Evolutionary conservation across 2,329 filamentous ascomycete species (phyloP), one percentile per base, ranked within the genome.

Genomic region (Amauroascus niger): DNA sequence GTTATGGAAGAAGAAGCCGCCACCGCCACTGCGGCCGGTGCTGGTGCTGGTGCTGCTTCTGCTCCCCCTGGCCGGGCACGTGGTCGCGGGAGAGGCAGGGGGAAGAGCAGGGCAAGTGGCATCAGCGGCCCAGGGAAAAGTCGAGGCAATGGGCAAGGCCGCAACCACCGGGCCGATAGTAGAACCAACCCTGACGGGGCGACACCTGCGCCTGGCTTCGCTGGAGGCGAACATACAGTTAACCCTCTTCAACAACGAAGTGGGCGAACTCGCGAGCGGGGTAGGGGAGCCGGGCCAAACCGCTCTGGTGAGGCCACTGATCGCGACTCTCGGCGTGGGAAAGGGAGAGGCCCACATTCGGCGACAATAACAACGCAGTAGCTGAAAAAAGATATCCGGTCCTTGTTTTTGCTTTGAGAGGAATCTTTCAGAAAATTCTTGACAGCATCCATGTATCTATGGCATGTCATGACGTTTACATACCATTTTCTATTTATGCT

Each of bases 1-100:
- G 80, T 85, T 35, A 83, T 84, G 59, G 80, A 84, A 60, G 81
- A 82, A 57, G 79, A 80, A 57, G 75, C 76, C 46, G 61, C 61
- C 22, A 54, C 50, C 7, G 52, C 57, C 16, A n/a, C 33, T 8
- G 37, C 47, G 2, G 33, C 33, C 9, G 47, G 20, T 49, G n/a
- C 33, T 40, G n/a, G 14, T 8, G 37, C 47, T 39, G 20, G 18
- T 3, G n/a, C 47, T 28, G 16, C 33, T 9, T 18, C 39, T 22
- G 24, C 30, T 18, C 14, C 28, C 16, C 6, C 32, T 32, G 57
- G 59, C 50, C 53, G 60, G 16, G 55, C 55, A n/a, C 57, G 60
- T 33, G 53, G 55, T 18, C 30, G 44, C 16, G 55, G 52, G 9
- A 30, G 48, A 39, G 33, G 18, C 11, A 45, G 52, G 32, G 41